These are phyloP conservation scores for Stemphylium lycopersici DNA, from an alignment of 2,329 filamentous ascomycete genomes.

Conservation along the genomic window DNA sequence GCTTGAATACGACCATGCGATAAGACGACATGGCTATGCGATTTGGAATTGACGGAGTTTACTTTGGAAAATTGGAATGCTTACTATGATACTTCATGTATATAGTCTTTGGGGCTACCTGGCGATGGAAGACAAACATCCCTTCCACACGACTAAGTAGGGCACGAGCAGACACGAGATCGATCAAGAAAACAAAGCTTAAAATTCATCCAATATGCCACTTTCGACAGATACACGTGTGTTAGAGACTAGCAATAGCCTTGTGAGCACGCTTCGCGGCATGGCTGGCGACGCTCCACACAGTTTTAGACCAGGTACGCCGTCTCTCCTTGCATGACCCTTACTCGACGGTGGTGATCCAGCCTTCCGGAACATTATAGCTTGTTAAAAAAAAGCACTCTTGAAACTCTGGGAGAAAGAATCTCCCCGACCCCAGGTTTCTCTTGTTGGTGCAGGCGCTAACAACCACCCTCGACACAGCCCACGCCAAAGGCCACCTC, in stretches of 20 bases:
- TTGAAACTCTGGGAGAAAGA: neutral
- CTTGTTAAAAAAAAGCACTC: neutral
- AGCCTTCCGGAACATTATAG: neutral
- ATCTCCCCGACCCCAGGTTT: neutral
- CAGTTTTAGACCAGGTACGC: conserved; percentile 41
- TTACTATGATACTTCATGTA: neutral
- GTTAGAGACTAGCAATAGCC: conserved; percentile 37
- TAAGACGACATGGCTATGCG: neutral
- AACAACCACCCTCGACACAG: conserved; percentile 37
- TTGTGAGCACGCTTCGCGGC: conserved; percentile 34
- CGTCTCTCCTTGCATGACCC: neutral
- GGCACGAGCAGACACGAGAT: no score
- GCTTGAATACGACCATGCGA: neutral
- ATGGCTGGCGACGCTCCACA: conserved; percentile 28
- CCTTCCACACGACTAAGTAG: neutral
- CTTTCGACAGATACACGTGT: conserved; percentile 33
- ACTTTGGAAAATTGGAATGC: neutral
- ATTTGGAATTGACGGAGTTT: neutral
- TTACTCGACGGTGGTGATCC: neutral
- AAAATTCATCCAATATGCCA: conserved; percentile 32
- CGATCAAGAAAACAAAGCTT: neutral
- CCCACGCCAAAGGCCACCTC: conserved; percentile 62
- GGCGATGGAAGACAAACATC: neutral
- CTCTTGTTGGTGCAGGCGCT: neutral
- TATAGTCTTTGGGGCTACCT: neutral